Conservation (phyloP, 768 basidiomycete species). For the Lentinula sp. region DNA sequence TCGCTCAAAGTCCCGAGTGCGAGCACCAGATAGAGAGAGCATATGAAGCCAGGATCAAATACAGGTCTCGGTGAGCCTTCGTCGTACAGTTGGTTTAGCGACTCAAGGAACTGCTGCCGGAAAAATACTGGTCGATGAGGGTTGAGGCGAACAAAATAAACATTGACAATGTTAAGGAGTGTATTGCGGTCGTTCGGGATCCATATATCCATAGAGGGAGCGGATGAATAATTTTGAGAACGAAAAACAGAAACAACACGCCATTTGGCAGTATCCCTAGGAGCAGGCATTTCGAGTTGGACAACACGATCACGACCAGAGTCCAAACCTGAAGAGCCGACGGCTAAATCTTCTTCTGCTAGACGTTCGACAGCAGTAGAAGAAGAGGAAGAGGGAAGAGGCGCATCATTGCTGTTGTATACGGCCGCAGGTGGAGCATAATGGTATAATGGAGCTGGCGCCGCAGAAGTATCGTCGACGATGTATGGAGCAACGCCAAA, state of each 20-base stretch:
- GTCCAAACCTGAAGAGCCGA: slow-evolving; percentile 64
- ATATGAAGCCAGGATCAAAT: slow-evolving; percentile 74
- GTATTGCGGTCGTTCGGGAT: slow-evolving; percentile 73
- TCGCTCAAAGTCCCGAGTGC: slow-evolving; percentile 81
- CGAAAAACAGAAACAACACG: slow-evolving; percentile 39
- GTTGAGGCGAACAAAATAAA: slow-evolving; percentile 76
- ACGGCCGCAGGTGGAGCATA: not conserved
- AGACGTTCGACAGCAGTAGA: slow-evolving; percentile 24
- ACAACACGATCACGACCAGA: slow-evolving; percentile 63
- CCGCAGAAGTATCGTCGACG: slow-evolving; percentile 47
- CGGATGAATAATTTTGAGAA: slow-evolving; percentile 13
- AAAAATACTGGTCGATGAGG: slow-evolving; percentile 73
- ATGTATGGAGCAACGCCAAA: slow-evolving; percentile 75
- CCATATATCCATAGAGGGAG: slow-evolving; percentile 38
- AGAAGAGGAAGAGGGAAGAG: slow-evolving; percentile 18
- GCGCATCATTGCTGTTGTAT: not conserved
- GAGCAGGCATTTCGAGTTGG: slow-evolving; percentile 42
- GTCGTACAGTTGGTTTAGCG: slow-evolving; percentile 62
- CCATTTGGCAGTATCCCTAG: slow-evolving; percentile 62
- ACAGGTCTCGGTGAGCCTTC: slow-evolving; percentile 31
- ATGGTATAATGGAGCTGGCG: not conserved
- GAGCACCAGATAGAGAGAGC: slow-evolving; percentile 70
- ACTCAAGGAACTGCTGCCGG: slow-evolving; percentile 60
- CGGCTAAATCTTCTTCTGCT: slow-evolving; percentile 72
- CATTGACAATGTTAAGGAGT: slow-evolving; percentile 54